A percentile compares a stretch with the other conserved stretches of the same genome.
phyloP scores from a whole-genome alignment of 2,329 filamentous ascomycete genomes.

The Penicillium fuscoglaucum region DNA sequence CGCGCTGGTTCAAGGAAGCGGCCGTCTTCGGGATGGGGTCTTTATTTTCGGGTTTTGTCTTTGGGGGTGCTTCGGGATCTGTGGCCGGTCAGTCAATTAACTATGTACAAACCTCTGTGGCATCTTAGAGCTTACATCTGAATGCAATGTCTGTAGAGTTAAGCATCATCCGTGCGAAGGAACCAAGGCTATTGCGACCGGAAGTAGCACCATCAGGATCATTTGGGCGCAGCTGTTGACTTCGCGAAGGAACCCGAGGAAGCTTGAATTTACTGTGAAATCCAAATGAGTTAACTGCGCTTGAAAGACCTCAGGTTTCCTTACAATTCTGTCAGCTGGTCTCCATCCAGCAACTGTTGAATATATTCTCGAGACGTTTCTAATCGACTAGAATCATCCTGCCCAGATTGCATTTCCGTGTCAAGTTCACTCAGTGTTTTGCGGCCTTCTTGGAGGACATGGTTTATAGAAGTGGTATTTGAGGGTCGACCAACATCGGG shows the following conservation, averaged over 20 bases:
- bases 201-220: slow-evolving; percentile 23
- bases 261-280: slow-evolving; percentile 45
- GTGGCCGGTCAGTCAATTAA: slow-evolving; percentile 17
- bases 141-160: slow-evolving; percentile 48
- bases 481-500: slow-evolving; percentile 45
- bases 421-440: slow-evolving; percentile 68
- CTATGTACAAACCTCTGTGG: not conserved
- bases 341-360: slow-evolving; percentile 69
- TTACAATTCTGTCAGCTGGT: slow-evolving; percentile 56
- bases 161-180: slow-evolving; percentile 58
- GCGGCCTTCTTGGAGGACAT: slow-evolving; percentile 53
- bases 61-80: slow-evolving; percentile 38
- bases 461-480: slow-evolving; percentile 42
- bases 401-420: slow-evolving; percentile 63
- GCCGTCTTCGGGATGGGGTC: slow-evolving; percentile 24
- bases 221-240: slow-evolving; percentile 20
- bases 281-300: slow-evolving; percentile 6
- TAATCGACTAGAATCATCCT: slow-evolving; percentile 60
- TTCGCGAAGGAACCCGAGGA: slow-evolving; percentile 30
- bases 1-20: slow-evolving; percentile 26
- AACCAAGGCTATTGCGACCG: slow-evolving; percentile 44
- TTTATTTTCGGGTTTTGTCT: slow-evolving; percentile 25
- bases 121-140: slow-evolving; percentile 38
- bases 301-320: slow-evolving; percentile 7
- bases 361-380: slow-evolving; percentile 73